Percentiles rank a stretch among this genome's conserved stretches.
Conservation (phyloP, 495 filamentous ascomycete species). For the Platismatia glauca region DNA sequence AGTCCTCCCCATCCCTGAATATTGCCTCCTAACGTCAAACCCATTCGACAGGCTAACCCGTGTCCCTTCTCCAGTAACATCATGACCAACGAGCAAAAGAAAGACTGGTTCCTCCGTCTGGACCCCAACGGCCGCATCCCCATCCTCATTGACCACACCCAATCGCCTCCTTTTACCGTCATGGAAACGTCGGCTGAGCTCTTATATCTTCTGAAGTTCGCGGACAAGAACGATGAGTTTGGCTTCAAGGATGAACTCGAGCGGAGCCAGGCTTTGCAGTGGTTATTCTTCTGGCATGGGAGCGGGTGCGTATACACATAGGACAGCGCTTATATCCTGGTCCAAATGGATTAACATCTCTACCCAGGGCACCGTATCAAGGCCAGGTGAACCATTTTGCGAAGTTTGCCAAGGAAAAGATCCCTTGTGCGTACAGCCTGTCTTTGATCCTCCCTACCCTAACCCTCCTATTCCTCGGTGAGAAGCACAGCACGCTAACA, state of each 20-base stretch:
- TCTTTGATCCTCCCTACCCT: neutral
- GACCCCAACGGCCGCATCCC: conserved; percentile 46
- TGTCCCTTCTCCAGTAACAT: conserved; percentile 31
- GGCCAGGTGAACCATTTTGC: conserved; percentile 31
- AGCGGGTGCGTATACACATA: too few relatives aligned
- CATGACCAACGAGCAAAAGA: conserved; percentile 49
- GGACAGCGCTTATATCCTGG: too few relatives aligned
- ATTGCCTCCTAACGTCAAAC: neutral
- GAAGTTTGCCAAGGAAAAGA: conserved; percentile 36
- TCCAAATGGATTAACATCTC: too few relatives aligned
- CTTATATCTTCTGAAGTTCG: conserved; percentile 41
- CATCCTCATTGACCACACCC: conserved; percentile 41
- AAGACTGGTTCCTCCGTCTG: conserved; percentile 49
- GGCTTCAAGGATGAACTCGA: conserved; percentile 29
- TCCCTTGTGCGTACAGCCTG: conserved; percentile 31
- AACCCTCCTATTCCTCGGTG: neutral
- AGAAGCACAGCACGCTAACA: neutral
- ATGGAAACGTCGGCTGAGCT: conserved; percentile 46
- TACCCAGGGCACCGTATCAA: conserved; percentile 21
- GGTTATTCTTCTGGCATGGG: conserved; percentile 35
- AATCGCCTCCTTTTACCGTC: conserved; percentile 42
- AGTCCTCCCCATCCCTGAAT: neutral
- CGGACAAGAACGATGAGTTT: conserved; percentile 39
- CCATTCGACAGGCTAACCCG: too few relatives aligned
- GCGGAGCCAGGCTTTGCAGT: conserved; percentile 25